Percentiles rank a stretch among this genome's conserved stretches.
Evolutionary conservation across 2,329 filamentous ascomycete genomes (phyloP).

Genomic region (Rutstroemia sp.): DNA sequence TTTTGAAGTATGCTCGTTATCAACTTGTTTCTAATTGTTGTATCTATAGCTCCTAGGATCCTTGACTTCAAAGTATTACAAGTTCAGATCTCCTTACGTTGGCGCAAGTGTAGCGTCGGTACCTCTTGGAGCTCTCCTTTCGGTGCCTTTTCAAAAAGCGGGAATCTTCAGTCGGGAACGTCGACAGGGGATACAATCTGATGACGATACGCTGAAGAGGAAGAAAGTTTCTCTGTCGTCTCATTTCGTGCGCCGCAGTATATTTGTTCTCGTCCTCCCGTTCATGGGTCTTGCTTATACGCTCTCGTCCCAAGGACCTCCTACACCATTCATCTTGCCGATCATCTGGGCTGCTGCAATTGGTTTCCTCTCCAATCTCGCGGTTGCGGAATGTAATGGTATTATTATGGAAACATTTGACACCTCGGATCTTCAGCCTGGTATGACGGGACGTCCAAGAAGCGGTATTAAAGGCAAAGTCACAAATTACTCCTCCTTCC

Average conservation of each 20-base stretch:
- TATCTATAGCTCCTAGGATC: constrained; percentile 53
- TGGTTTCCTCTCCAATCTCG: constrained; percentile 65
- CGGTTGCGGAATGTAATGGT: constrained; percentile 68
- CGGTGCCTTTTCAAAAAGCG: constrained; percentile 68
- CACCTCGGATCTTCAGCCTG: constrained; percentile 69
- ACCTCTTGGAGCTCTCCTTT: constrained; percentile 60
- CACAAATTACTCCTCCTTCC: constrained; percentile 71
- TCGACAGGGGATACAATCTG: constrained; percentile 49
- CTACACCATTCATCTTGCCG: constrained; percentile 53
- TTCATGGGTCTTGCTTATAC: constrained; percentile 62
- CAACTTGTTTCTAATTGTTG: not conserved
- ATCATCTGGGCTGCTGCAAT: constrained; percentile 58
- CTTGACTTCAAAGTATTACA: constrained; percentile 62
- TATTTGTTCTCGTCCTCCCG: constrained; percentile 62
- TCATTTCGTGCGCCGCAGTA: constrained; percentile 58
- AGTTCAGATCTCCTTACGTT: constrained; percentile 54
- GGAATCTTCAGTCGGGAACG: constrained; percentile 60
- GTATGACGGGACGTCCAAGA: constrained; percentile 53
- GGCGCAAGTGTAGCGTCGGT: constrained; percentile 60
- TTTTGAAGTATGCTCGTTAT: constrained; percentile 16
- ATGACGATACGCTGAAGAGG: constrained; percentile 56
- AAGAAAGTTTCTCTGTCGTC: constrained; percentile 61
- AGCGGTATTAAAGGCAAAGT: constrained; percentile 36
- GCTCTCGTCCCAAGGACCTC: constrained; percentile 54
- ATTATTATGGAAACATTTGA: constrained; percentile 78